Base-by-base conservation (phyloP, 495 filamentous ascomycete genomes). In the Penicillium antarcticum region DNA sequence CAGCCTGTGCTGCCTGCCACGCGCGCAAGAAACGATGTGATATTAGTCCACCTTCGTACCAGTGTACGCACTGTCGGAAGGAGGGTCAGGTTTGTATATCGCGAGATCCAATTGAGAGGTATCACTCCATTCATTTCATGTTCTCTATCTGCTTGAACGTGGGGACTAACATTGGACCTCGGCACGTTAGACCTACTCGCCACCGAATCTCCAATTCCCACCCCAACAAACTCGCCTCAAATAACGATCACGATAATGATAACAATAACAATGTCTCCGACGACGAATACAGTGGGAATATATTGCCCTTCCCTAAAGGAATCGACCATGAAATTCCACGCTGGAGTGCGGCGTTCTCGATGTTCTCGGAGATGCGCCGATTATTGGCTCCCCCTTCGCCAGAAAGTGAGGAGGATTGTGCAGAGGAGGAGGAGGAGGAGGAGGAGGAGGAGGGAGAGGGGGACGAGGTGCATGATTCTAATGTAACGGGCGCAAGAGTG, bases 11-110 rank as follows among this genome's bases (percentile, higher is more conserved):
- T 19, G 57, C 53, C 4, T 60, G 57, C 29, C 48, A 60, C 33
- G 18, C 32, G 9, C 53, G 57, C 7, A 60, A 60, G 34, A 60
- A 60, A 53, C 44, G 57, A 14, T 60, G 57, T 7, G 45, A 57
- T 1, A 37, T 32, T 6, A 37, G 31, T 4, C 49, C 53, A 5
- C 44, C 40, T 16, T 42, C 49, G 18, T 31, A 32, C 9, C 53
- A 48, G 26, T 60, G 57, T 31, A 53, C 53, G 5, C 48, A 53
- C 31, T 60, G 57, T 23, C 40, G 35, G 14, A 43, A 42, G 19
- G 57, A 60, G 17, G 42, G 29, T 1, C 53, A 53, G 24, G 9
- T n/a, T 10, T 60, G 57, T 23, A 35, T 57, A 13, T 49, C 53
- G 1, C 26, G 57, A 32, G 49, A 57, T 33, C 45, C 45, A 23